Evolutionary conservation across 805 yeast species (phyloP).

Genomic region (Lachancea dasiensis): DNA sequence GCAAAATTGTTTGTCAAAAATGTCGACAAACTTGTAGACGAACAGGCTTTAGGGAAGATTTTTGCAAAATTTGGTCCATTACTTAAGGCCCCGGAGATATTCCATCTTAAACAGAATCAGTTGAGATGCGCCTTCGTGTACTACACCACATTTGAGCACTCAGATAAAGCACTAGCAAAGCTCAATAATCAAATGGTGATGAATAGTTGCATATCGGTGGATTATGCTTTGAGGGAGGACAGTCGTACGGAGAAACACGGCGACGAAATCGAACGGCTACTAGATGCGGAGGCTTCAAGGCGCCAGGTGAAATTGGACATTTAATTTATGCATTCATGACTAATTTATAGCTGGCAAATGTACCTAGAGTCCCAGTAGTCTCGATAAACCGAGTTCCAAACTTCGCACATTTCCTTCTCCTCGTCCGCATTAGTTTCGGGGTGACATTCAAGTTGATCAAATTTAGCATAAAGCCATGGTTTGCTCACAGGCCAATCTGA

Average conservation of each 20-base stretch:
- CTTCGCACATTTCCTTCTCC: conserved; percentile 17
- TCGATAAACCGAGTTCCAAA: conserved; percentile 24
- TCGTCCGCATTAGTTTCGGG: conserved; percentile 10
- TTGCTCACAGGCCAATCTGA: conserved; percentile 63
- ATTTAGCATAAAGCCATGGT: conserved; percentile 46
- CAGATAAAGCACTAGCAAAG: conserved; percentile 65
- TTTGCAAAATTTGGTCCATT: conserved; percentile 64
- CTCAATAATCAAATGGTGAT: conserved; percentile 65
- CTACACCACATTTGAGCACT: conserved; percentile 55
- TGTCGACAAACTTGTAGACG: conserved; percentile 62
- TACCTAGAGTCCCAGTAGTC: conserved; percentile 15
- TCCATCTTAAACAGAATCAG: conserved; percentile 37
- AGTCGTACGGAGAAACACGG: conserved; percentile 59
- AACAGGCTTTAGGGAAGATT: conserved; percentile 43
- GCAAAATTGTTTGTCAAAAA: conserved; percentile 68
- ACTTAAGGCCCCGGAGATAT: conserved; percentile 43
- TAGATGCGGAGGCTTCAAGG: conserved; percentile 58
- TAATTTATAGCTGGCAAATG: conserved; percentile 13
- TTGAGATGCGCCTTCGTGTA: conserved; percentile 61
- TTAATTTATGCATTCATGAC: background rate
- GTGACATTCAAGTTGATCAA: conserved; percentile 21
- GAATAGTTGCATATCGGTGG: conserved; percentile 55
- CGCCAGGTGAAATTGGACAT: conserved; percentile 21
- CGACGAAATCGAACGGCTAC: conserved; percentile 64
- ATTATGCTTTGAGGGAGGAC: conserved; percentile 65